Percentiles rank a stretch among this genome's conserved stretches.
These are phyloP conservation scores for Solanum chacoense DNA, from an alignment of 305 asterid species.

Conservation along the genomic window DNA sequence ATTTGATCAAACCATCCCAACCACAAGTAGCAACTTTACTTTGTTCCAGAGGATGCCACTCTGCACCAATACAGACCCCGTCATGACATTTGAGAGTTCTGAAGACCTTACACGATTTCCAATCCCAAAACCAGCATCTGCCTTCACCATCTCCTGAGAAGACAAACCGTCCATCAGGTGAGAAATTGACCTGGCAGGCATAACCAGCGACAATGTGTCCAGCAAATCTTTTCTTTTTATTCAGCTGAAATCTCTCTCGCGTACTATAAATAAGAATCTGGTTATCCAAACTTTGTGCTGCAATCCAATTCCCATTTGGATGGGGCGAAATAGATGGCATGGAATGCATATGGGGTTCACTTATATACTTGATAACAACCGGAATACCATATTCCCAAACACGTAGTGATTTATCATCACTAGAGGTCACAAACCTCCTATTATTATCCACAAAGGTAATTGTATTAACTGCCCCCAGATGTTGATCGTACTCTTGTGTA, in stretches of 20 bases:
- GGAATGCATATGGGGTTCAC: slow-evolving; percentile 99
- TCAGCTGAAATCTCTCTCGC: slow-evolving; percentile 91
- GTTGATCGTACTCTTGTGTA: slow-evolving; percentile 99
- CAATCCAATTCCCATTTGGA: slow-evolving; percentile 90
- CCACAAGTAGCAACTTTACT: slow-evolving; percentile 99
- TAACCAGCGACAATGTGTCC: slow-evolving; percentile 95
- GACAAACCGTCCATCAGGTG: slow-evolving; percentile 96
- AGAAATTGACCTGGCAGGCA: slow-evolving; percentile 97
- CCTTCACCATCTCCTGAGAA: slow-evolving; percentile 99
- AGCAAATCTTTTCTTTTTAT: slow-evolving; percentile 95
- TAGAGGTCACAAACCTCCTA: slow-evolving; percentile 93
- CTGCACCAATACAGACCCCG: slow-evolving; percentile 89
- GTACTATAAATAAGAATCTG: slow-evolving; percentile 93
- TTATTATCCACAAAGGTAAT: slow-evolving; percentile 92
- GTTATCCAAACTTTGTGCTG: slow-evolving; percentile 97
- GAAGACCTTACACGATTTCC: slow-evolving; percentile 97
- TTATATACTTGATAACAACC: slow-evolving; percentile 89
- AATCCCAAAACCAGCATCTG: slow-evolving; percentile 99
- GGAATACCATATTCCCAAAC: slow-evolving; percentile 99
- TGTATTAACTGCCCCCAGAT: slow-evolving; percentile 94
- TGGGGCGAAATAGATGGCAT: slow-evolving; percentile 92
- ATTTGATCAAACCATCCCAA: slow-evolving; percentile 98
- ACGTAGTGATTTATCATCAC: slow-evolving; percentile 90
- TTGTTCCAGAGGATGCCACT: slow-evolving; percentile 98
- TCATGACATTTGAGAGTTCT: slow-evolving; percentile 91